These are phyloP conservation scores for Chiua virens DNA, from an alignment of 768 basidiomycete species.

Conservation along the genomic window DNA sequence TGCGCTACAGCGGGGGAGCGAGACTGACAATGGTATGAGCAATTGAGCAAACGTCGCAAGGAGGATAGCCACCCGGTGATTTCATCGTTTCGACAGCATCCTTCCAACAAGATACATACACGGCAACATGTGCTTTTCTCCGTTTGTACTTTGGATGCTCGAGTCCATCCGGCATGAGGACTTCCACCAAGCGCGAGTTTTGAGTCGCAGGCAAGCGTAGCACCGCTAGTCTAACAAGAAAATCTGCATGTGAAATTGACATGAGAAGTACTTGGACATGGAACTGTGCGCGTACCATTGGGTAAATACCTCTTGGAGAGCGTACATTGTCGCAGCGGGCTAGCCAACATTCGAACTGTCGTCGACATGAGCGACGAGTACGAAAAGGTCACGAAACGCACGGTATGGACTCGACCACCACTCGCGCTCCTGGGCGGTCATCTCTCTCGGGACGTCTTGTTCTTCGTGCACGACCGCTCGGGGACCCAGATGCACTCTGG, in stretches of 20 bases:
- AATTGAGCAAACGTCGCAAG: not conserved
- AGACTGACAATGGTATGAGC: conserved; percentile 13
- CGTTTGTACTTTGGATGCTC: conserved; percentile 61
- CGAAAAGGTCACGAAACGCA: conserved; percentile 31
- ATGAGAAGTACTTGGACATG: not conserved
- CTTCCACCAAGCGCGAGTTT: conserved; percentile 27
- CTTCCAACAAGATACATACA: conserved; percentile 64
- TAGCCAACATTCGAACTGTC: conserved; percentile 70
- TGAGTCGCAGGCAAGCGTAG: conserved; percentile 41
- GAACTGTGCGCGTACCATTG: conserved; percentile 41
- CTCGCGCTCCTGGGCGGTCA: conserved; percentile 59
- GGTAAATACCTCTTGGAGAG: conserved; percentile 54
- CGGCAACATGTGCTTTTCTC: conserved; percentile 44
- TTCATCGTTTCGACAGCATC: conserved; percentile 40
- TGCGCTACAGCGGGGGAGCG: conserved; percentile 26
- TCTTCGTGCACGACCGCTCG: conserved; percentile 20
- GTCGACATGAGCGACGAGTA: not conserved
- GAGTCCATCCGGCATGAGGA: conserved; percentile 58
- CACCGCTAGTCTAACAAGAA: conserved; percentile 60
- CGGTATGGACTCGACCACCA: conserved; percentile 81
- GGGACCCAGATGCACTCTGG: conserved; percentile 38
- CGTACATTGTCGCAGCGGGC: conserved; percentile 58
- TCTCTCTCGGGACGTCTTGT: conserved; percentile 48
- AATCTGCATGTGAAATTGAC: conserved; percentile 42
- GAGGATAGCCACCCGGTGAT: conserved; percentile 35